Evolutionary conservation across 1,284 basidiomycete genomes (phyloP).

Genomic region (Ganoderma boninense): DNA sequence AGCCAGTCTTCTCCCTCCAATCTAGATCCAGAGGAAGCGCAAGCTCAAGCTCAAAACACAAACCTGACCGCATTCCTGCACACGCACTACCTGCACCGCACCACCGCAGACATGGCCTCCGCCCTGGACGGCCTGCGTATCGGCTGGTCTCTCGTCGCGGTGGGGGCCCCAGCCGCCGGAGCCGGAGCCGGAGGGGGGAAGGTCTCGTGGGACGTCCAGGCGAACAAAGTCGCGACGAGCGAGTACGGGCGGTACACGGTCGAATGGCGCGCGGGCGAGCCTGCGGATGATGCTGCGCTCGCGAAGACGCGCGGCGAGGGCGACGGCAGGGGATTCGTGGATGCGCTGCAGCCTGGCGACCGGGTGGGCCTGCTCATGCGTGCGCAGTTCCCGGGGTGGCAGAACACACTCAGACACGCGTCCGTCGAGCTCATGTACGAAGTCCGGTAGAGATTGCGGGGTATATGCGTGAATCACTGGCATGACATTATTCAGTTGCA

Average conservation of each 20-base stretch:
- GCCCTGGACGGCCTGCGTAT: not conserved
- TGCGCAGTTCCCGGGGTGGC: conserved; percentile 21
- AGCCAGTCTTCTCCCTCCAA: not conserved
- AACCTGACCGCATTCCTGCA: not conserved
- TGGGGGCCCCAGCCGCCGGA: too few relatives aligned
- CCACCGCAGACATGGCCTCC: not conserved
- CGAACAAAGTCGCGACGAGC: conserved; percentile 12
- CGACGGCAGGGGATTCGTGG: conserved; percentile 18
- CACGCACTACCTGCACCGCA: not conserved
- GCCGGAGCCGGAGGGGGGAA: not conserved
- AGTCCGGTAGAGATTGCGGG: conserved; percentile 8
- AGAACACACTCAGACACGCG: conserved; percentile 12
- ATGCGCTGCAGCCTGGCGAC: conserved; percentile 20
- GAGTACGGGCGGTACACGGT: conserved; percentile 9
- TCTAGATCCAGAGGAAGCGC: not conserved
- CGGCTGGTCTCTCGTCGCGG: conserved; percentile 12
- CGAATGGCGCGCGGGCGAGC: conserved; percentile 10
- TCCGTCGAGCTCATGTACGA: conserved; percentile 20
- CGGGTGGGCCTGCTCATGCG: conserved; percentile 23
- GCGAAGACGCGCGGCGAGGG: conserved; percentile 1
- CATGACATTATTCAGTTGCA: too few relatives aligned
- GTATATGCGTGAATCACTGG: too few relatives aligned
- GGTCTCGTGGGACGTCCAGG: conserved; percentile 20
- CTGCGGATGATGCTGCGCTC: not conserved
- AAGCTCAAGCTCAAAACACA: not conserved